Percentiles rank a stretch among this genome's conserved stretches.
Evolutionary conservation across 257 asterid species (phyloP).

Genomic region (Cruciata laevipes): DNA sequence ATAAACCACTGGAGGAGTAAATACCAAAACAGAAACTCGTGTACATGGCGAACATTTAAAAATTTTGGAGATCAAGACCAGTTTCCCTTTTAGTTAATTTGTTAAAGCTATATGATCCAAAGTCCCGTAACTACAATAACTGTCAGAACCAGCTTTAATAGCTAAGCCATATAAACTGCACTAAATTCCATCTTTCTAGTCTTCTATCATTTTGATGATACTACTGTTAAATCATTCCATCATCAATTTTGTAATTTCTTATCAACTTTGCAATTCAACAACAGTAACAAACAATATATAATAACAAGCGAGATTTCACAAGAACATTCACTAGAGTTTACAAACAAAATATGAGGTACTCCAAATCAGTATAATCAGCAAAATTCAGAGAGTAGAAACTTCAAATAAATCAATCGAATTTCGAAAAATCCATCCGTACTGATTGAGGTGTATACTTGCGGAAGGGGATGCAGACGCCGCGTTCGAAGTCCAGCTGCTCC

Average conservation of each 20-base stretch:
- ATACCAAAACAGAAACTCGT: background rate
- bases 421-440: slow-evolving; percentile 44
- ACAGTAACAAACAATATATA: background rate
- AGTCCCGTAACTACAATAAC: background rate
- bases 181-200: background rate
- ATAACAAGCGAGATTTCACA: background rate
- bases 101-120: background rate
- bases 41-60: background rate
- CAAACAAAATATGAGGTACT: background rate
- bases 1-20: background rate
- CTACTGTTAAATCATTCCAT: background rate
- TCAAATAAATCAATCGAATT: background rate
- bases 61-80: background rate
- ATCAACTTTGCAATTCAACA: background rate
- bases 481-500: slow-evolving; percentile 86
- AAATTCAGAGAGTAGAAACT: background rate
- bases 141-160: background rate
- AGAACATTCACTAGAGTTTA: background rate
- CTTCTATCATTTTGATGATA: background rate
- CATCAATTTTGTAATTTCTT: background rate
- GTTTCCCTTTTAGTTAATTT: background rate
- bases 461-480: slow-evolving; percentile 85
- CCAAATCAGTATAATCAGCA: background rate
- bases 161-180: background rate
- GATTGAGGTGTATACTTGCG: slow-evolving; percentile 76